phyloP scores from a whole-genome alignment of 345 rosid genomes.

The Triadica sebifera region DNA sequence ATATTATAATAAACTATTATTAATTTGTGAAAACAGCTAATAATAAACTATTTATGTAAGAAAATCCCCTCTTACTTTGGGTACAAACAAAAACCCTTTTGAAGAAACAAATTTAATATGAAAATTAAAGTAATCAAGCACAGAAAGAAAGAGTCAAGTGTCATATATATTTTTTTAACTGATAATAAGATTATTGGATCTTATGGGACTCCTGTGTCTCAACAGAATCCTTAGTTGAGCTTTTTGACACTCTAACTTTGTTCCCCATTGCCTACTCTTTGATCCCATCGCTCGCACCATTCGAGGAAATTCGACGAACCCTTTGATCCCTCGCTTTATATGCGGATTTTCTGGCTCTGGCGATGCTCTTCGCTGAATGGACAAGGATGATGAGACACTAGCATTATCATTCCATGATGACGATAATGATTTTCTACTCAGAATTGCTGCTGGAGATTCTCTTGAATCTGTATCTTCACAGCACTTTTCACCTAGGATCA shows the following conservation, averaged over 20 bases:
- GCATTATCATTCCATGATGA: conserved; percentile 18
- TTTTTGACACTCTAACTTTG: conserved; percentile 74
- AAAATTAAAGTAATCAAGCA: too few species aligned
- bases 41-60: too few species aligned
- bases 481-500: conserved; percentile 27
- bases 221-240: conserved; percentile 70
- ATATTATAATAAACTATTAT: too few species aligned
- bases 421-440: conserved; percentile 14
- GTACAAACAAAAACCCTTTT: too few species aligned
- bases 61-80: too few species aligned
- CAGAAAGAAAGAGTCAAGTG: too few species aligned
- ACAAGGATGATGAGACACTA: conserved; percentile 15
- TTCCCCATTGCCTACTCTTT: conserved; percentile 68
- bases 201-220: conserved; percentile 52
- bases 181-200: conserved; percentile 41
- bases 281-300: conserved; percentile 68
- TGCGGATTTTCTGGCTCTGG: conserved; percentile 75
- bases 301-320: conserved; percentile 79
- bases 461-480: conserved; percentile 20
- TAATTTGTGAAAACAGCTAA: too few species aligned
- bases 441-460: conserved; percentile 19
- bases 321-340: conserved; percentile 80
- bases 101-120: too few species aligned
- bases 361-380: conserved; percentile 35
- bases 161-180: conserved; percentile 16